A percentile compares a stretch with the other conserved stretches of the same genome.
Conservation (phyloP, 2,329 filamentous ascomycete species). For the Fusarium secorum region DNA sequence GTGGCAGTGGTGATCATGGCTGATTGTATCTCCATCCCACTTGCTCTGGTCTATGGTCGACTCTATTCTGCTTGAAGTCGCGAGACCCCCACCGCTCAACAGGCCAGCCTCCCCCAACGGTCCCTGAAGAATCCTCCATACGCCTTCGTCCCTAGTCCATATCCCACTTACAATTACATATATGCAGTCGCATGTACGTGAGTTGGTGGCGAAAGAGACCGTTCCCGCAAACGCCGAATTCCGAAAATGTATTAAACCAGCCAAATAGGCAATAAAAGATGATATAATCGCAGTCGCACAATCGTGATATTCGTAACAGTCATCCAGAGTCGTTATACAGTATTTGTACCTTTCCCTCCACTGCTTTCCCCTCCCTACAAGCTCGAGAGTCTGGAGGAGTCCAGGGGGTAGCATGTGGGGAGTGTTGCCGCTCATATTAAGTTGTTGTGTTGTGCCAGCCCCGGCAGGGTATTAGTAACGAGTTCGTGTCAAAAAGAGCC, state of each 20-base stretch:
- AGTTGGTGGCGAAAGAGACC: not conserved
- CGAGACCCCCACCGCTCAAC: constrained; percentile 14
- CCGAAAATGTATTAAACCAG: constrained; percentile 39
- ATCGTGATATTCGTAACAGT: constrained; percentile 43
- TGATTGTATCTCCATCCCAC: constrained; percentile 6
- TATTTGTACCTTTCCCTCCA: constrained; percentile 13
- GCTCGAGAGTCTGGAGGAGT: constrained; percentile 7
- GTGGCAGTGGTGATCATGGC: constrained; percentile 3
- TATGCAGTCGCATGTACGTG: constrained; percentile 19
- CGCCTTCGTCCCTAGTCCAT: constrained; percentile 32
- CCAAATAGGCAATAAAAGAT: constrained; percentile 32
- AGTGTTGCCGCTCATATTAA: constrained; percentile 15
- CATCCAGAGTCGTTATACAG: constrained; percentile 43
- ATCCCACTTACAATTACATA: constrained; percentile 27
- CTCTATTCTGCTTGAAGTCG: not conserved
- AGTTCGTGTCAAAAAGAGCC: constrained; percentile 22
- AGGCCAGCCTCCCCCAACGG: constrained; percentile 18
- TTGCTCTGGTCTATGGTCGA: constrained; percentile 20
- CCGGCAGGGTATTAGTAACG: constrained; percentile 36
- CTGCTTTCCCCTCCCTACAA: not conserved
- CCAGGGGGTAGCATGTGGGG: not conserved
- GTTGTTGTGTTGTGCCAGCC: constrained; percentile 16
- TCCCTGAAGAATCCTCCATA: constrained; percentile 27
- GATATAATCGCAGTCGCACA: constrained; percentile 36
- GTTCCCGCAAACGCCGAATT: constrained; percentile 41